A percentile compares a stretch with the other conserved stretches of the same genome.
phyloP scores from a whole-genome alignment of 805 yeast species.

The Schizosaccharomyces octosporus region DNA sequence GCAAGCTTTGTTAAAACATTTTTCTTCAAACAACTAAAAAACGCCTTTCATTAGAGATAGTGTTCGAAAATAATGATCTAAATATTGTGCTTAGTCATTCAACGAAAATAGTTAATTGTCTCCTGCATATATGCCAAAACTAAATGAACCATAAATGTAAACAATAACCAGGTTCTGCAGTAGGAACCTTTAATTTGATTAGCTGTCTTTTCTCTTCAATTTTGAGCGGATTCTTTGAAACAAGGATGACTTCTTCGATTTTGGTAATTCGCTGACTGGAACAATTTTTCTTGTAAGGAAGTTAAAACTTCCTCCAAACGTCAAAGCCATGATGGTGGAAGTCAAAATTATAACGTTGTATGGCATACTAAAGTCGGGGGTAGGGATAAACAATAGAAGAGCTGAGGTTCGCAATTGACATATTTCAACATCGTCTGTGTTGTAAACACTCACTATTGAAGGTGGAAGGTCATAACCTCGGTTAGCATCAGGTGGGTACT shows the following conservation, averaged over 20 bases:
- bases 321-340: conserved; percentile 75
- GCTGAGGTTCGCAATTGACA: conserved; percentile 48
- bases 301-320: conserved; percentile 71
- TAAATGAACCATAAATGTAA: too few species aligned
- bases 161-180: too few species aligned
- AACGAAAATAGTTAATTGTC: not conserved
- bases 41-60: not conserved
- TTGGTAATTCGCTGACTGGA: conserved; percentile 15
- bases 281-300: conserved; percentile 48
- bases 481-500: conserved; percentile 98
- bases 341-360: conserved; percentile 87
- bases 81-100: not conserved
- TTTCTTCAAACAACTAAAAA: not conserved
- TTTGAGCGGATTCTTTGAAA: not conserved
- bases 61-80: too few species aligned
- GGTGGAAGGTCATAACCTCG: conserved; percentile 86
- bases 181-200: too few species aligned
- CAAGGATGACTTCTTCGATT: not conserved
- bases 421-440: not conserved
- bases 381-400: conserved; percentile 64
- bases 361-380: conserved; percentile 97
- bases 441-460: not conserved
- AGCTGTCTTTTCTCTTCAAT: too few species aligned
- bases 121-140: not conserved
- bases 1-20: not conserved